A percentile compares a stretch with the other conserved stretches of the same genome.
phyloP scores from a whole-genome alignment of 2,329 filamentous ascomycete species.

The Ascochyta lentis region DNA sequence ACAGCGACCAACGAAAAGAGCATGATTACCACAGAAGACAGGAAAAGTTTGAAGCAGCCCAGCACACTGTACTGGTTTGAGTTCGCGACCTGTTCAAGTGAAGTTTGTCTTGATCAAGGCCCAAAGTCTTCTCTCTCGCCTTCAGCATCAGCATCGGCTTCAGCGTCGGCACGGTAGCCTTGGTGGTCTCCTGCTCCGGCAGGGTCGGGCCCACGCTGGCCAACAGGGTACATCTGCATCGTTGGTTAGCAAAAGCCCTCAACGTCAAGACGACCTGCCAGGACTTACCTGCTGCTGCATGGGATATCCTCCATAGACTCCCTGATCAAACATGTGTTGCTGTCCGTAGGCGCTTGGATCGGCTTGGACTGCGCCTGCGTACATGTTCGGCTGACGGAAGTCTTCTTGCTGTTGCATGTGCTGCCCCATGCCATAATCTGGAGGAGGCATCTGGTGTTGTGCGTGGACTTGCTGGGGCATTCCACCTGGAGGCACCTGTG shows the following conservation, averaged over 20 bases:
- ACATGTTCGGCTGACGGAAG: conserved; percentile 84
- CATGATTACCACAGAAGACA: neutral
- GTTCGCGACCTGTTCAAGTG: too few relatives aligned
- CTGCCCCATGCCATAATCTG: conserved; percentile 63
- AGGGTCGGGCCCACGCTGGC: conserved; percentile 48
- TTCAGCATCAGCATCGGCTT: conserved; percentile 49
- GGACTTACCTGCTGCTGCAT: conserved; percentile 83
- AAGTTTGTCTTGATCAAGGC: conserved; percentile 14
- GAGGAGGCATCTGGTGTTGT: conserved; percentile 61
- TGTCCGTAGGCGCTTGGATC: conserved; percentile 79
- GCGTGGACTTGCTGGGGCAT: conserved; percentile 53
- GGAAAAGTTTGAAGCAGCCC: neutral
- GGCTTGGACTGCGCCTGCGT: conserved; percentile 77
- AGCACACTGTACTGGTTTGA: too few relatives aligned
- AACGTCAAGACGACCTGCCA: neutral
- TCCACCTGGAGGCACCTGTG: conserved; percentile 41
- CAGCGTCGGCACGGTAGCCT: conserved; percentile 46
- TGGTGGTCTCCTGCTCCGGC: conserved; percentile 47
- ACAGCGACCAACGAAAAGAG: neutral
- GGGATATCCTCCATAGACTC: conserved; percentile 82
- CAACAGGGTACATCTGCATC: conserved; percentile 48
- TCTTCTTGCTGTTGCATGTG: conserved; percentile 69
- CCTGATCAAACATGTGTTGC: conserved; percentile 79
- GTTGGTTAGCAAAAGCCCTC: conserved; percentile 4
- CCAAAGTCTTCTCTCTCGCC: conserved; percentile 50